phyloP scores from a whole-genome alignment of 495 filamentous ascomycete genomes.

The Penicillium bovifimosum region DNA sequence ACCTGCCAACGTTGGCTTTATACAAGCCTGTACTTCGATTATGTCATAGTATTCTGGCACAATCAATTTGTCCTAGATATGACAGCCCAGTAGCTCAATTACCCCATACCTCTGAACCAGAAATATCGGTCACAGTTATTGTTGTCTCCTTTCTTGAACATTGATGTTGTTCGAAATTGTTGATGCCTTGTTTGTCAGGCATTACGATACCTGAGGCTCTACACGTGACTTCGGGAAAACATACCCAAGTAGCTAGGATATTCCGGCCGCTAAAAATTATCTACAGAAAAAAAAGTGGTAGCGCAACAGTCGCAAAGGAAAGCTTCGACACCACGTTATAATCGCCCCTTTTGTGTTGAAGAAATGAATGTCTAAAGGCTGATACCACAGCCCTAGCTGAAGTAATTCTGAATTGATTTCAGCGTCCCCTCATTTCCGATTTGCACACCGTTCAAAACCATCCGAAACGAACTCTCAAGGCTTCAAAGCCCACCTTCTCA shows the following conservation, averaged over 20 bases:
- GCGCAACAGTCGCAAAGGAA: slow-evolving; percentile 17
- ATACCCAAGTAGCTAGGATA: slow-evolving; percentile 16
- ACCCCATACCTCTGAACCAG: too few relatives aligned
- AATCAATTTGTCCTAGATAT: too few relatives aligned
- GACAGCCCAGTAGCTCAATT: too few relatives aligned
- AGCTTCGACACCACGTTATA: slow-evolving; percentile 19
- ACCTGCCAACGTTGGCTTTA: too few relatives aligned
- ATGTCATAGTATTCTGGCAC: too few relatives aligned
- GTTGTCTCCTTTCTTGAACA: neutral
- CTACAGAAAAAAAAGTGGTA: slow-evolving; percentile 26
- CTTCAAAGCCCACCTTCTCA: slow-evolving; percentile 14
- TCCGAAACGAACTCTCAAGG: slow-evolving; percentile 12
- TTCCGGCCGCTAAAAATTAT: slow-evolving; percentile 34
- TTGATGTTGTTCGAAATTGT: neutral
- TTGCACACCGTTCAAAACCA: slow-evolving; percentile 8
- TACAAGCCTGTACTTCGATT: too few relatives aligned
- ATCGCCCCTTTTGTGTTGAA: slow-evolving; percentile 5
- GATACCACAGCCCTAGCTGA: slow-evolving; percentile 23
- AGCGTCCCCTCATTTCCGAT: slow-evolving; percentile 8
- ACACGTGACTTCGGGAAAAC: slow-evolving; percentile 19
- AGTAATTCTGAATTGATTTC: slow-evolving; percentile 19
- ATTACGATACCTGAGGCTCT: neutral
- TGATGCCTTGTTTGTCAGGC: slow-evolving; percentile 9
- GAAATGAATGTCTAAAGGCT: slow-evolving; percentile 37
- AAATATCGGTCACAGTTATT: too few relatives aligned